A percentile compares a stretch with the other conserved stretches of the same genome.
Conservation (phyloP, 140 eudicot genomes). For the Erigeron philadelphicus region DNA sequence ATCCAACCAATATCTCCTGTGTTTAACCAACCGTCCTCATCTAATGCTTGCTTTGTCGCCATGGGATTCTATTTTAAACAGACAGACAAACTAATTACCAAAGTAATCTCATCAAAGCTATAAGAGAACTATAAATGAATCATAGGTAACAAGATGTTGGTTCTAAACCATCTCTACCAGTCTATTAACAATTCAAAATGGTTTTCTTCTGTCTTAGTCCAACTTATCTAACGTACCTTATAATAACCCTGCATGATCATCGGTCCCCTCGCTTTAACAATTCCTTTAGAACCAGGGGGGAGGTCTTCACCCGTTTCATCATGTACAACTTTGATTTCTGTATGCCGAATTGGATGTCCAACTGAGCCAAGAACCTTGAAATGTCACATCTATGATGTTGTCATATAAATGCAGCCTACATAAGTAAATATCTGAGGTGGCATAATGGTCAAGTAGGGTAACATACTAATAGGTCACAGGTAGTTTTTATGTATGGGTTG, state of each 20-base stretch:
- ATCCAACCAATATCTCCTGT: constrained; percentile 98
- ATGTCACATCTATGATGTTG: constrained; percentile 30
- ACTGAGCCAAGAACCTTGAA: constrained; percentile 87
- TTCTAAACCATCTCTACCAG: not conserved
- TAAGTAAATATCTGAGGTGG: not conserved
- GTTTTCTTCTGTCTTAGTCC: not conserved
- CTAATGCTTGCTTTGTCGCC: constrained; percentile 67
- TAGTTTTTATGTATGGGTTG: not conserved
- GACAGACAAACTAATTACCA: constrained; percentile 2
- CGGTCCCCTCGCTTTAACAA: constrained; percentile 81
- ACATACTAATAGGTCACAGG: not conserved
- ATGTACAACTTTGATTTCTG: constrained; percentile 73
- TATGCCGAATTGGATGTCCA: constrained; percentile 60
- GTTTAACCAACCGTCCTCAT: constrained; percentile 84
- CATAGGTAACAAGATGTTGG: not conserved
- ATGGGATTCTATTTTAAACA: constrained; percentile 47
- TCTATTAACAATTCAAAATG: not conserved
- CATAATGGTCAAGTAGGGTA: not conserved
- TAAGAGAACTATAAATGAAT: not conserved
- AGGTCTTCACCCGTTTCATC: constrained; percentile 59
- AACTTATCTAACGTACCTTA: constrained; percentile 46
- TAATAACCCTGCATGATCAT: constrained; percentile 87
- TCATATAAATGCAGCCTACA: constrained; percentile 28
- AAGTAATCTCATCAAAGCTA: not conserved
- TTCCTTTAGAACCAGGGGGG: constrained; percentile 72